Evolutionary conservation across 1,284 basidiomycete genomes (phyloP), one percentile per base, ranked within the genome.

Genomic region (Melampsora abietis-canadensis): DNA sequence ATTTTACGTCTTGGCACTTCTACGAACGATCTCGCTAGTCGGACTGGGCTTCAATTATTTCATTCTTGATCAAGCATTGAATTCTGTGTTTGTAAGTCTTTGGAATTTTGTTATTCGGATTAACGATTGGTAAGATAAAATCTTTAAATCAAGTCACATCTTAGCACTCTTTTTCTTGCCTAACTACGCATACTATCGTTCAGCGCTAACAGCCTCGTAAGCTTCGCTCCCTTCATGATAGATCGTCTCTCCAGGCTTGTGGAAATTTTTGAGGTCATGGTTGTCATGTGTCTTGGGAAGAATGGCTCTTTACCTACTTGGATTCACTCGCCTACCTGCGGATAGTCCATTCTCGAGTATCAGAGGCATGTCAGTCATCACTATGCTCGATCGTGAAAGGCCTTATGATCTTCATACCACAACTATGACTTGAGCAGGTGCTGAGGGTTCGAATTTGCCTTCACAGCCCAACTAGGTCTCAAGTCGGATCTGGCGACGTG

Each of bases 241-340:
- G 70, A 19, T 66, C 17, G 27, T 60, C 40, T 73, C 70, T 1
- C 24, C 62, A 40, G 57, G 63, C 27, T 65, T 60, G 40, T 40
- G 64, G 30, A 47, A 17, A 21, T 15, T 27, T 47, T 73, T 44
- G 34, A 65, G 51, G 31, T 73, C 37, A 15, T 73, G 37, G 63
- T 59, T 14, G 15, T 65, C 70, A 15, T 8, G 48, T 24, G 7
- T 73, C 6, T 59, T 73, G 24, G n/a, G 31, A 31, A 61, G 70
- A 6, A 65, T 65, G 14, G 63, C 70, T 17, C 70, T 73, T 15
- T 64, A 73, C 57, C 63, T 73, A 21, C 15, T 73, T 3, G 70
- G 70, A 2, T 66, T 73, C 40, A 65, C 63, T 19, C 30, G 37
- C 34, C 51, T 73, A 19, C 70, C 70, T 12, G 51, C 62, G 14